These are phyloP conservation scores for Populus hybrid DNA, from an alignment of 441 rosid species.

Conservation along the genomic window DNA sequence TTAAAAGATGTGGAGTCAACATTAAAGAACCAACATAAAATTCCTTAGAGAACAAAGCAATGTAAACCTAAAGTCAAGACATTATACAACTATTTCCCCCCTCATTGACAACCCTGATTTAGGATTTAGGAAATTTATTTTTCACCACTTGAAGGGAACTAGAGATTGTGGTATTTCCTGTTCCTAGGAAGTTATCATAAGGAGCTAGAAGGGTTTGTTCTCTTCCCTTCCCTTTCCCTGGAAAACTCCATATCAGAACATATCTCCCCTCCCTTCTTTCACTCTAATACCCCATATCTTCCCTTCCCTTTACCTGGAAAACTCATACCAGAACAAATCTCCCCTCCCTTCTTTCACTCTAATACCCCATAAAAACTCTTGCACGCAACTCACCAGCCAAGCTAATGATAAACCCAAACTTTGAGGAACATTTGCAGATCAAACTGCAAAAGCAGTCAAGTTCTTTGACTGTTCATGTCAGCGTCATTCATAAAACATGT, in stretches of 20 bases:
- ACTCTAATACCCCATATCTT: neutral
- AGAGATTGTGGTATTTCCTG: neutral
- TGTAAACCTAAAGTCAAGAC: neutral
- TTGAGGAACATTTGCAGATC: too few species aligned
- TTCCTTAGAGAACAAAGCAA: neutral
- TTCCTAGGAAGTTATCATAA: neutral
- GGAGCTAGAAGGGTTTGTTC: neutral
- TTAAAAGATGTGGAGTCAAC: neutral
- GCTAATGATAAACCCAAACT: too few species aligned
- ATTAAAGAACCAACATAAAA: neutral
- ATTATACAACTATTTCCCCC: neutral
- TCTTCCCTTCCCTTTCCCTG: neutral
- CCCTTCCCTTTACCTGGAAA: neutral
- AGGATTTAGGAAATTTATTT: neutral
- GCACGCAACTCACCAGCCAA: too few species aligned
- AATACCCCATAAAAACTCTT: too few species aligned
- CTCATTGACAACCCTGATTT: neutral
- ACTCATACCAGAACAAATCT: neutral
- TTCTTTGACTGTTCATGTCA: too few species aligned
- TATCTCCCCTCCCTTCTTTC: neutral
- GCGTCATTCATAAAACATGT: too few species aligned
- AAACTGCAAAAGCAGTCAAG: too few species aligned
- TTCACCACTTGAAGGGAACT: neutral
- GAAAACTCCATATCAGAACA: neutral
- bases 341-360: neutral